phyloP scores from a whole-genome alignment of 2,329 filamentous ascomycete genomes.

The Botrytis fragariae region DNA sequence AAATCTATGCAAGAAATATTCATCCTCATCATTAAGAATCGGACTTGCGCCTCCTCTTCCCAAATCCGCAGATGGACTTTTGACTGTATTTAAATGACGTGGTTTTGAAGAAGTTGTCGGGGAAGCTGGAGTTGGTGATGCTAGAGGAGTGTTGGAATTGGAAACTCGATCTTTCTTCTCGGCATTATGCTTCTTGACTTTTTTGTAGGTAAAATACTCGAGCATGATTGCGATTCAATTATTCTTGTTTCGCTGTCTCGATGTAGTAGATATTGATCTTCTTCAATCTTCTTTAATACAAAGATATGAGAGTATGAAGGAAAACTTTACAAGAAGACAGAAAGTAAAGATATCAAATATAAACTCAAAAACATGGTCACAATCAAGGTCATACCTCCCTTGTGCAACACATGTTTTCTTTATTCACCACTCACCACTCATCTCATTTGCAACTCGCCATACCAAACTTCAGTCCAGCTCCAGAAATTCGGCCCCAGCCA shows the following conservation, averaged over 20 bases:
- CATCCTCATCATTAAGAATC: constrained; percentile 55
- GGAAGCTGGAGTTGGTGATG: constrained; percentile 4
- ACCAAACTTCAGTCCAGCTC: not conserved
- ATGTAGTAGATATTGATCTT: not conserved
- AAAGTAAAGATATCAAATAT: not conserved
- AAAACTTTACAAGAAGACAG: not conserved
- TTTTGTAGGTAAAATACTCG: constrained; percentile 62
- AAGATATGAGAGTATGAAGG: not conserved
- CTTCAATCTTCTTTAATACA: not conserved
- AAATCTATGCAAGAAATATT: constrained; percentile 56
- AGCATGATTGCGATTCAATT: constrained; percentile 49
- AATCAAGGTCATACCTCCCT: not conserved
- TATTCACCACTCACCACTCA: not conserved
- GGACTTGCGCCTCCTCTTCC: constrained; percentile 35
- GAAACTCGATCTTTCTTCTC: constrained; percentile 42
- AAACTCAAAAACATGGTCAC: not conserved
- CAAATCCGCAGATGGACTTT: constrained; percentile 22
- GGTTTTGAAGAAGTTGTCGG: not conserved
- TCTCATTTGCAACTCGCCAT: not conserved
- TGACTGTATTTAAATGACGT: constrained; percentile 1
- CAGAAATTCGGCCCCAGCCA: constrained; percentile 6
- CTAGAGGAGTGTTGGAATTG: constrained; percentile 19
- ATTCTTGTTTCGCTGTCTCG: not conserved
- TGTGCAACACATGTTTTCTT: constrained; percentile 8
- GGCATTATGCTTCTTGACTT: constrained; percentile 57